Conservation (phyloP, 73 alveolate species). For the Durusdinium trenchii region DNA sequence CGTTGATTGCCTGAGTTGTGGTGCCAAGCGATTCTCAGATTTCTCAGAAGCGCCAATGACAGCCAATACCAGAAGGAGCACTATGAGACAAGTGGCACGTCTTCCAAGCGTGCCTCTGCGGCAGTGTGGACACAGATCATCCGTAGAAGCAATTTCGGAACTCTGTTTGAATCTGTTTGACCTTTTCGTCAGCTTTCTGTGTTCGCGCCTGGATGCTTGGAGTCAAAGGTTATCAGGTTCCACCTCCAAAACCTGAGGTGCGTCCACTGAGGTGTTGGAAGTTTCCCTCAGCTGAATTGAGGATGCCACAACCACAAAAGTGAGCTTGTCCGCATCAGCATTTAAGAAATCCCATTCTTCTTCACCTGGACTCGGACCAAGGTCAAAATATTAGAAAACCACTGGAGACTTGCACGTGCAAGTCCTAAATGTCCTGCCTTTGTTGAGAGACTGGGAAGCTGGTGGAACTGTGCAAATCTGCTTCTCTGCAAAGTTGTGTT, state of each 20-base stretch:
- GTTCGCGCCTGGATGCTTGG: too few species aligned
- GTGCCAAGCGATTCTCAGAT: background rate
- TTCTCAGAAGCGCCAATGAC: background rate
- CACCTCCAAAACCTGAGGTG: background rate
- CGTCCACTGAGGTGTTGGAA: too few species aligned
- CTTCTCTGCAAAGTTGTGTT: conserved; percentile 94
- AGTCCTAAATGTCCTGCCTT: background rate
- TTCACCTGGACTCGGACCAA: conserved; percentile 2
- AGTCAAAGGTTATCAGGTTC: background rate
- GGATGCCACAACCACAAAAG: conserved; percentile 66
- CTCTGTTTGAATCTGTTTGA: too few species aligned
- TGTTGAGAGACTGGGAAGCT: background rate
- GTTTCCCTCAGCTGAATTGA: background rate
- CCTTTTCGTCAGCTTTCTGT: too few species aligned
- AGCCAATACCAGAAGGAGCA: background rate
- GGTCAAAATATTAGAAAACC: background rate
- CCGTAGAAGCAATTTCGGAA: too few species aligned
- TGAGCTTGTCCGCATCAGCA: conserved; percentile 73
- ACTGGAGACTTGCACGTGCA: background rate
- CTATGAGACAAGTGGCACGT: background rate
- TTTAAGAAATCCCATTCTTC: conserved; percentile 93
- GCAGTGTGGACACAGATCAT: too few species aligned
- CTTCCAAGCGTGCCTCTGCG: background rate
- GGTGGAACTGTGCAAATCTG: conserved; percentile 91
- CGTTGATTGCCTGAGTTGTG: background rate